Base-by-base conservation (phyloP, 1,284 basidiomycete species). In the Coniferiporia sulphurascens region DNA sequence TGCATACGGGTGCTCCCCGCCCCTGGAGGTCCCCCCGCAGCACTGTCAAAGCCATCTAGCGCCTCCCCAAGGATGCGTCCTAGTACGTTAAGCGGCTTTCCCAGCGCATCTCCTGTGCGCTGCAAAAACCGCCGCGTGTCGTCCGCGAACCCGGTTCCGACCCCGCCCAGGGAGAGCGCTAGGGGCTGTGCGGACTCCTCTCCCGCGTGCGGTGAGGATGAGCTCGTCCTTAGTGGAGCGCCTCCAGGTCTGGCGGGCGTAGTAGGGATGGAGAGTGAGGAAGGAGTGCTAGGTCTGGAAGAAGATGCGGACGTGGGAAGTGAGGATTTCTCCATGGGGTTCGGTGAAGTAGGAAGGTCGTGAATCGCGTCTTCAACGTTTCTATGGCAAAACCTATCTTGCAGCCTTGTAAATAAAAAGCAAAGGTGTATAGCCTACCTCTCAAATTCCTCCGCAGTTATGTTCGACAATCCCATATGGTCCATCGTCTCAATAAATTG, bases 401-500 rank as follows among this genome's bases (percentile, higher is more conserved):
- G 38, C 12, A 41, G 15, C 15, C 12, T 41, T 41, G 41, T 27
- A 21, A 12, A 41, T n/a, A 0, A 50, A n/a, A 3, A 35, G 13
- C 48, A 45, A 41, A 44, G 21, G 60, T 19, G 36, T 27, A 27
- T 27, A 27, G 27, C 27, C 5, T 44, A 91, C 82, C 71, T 78
- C 71, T 98, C 95, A 63, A 99, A 98, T 65, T 98, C 93, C 54
- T 90, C 88, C 71, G 95, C 91, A 0, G 91, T 87, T 63, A 98
- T 96, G 67, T 92, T 89, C 12, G 93, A 96, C 46, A 99, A 76
- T 6, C 91, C 91, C 0, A 93, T 89, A 64, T 95, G 91, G 71
- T 98, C 97, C 91, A 99, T 95, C 0, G 92, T 92, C 74, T 98
- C 94, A 64, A 98, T 94, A 72, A 98, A 98, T 1, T 93, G 89